Evolutionary conservation across 768 basidiomycete genomes (phyloP).

Genomic region (Tephrocybe sp.): DNA sequence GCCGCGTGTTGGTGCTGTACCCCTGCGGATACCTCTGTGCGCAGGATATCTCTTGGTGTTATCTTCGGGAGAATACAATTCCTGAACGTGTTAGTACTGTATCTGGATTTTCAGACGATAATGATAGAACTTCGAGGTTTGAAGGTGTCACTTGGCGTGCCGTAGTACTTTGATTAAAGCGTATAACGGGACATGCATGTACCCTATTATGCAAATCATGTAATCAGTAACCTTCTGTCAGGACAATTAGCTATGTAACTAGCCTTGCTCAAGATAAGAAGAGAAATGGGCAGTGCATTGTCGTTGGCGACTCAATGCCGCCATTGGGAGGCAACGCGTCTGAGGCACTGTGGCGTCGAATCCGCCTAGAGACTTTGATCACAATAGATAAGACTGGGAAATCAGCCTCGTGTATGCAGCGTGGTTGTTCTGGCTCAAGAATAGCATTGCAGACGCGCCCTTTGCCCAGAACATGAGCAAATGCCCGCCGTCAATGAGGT

Average conservation of each 20-base stretch:
- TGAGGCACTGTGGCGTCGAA: constrained; percentile 9
- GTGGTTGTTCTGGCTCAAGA: constrained; percentile 1
- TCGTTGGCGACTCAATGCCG: neutral
- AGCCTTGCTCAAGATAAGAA: neutral
- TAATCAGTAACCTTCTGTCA: neutral
- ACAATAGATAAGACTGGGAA: constrained; percentile 9
- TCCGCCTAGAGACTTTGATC: constrained; percentile 1
- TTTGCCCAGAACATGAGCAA: constrained; percentile 7
- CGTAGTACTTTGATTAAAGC: neutral
- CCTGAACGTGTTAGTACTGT: neutral
- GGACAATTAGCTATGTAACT: neutral
- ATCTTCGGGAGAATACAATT: neutral
- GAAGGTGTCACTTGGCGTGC: neutral
- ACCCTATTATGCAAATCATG: neutral
- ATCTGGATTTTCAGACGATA: neutral
- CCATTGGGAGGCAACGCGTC: constrained; percentile 2
- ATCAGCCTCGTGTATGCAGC: constrained; percentile 12
- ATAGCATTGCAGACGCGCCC: constrained; percentile 1
- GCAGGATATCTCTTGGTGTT: neutral
- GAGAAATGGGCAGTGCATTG: neutral
- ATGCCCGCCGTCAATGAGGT: constrained; percentile 1
- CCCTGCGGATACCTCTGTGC: neutral
- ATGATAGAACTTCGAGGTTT: neutral
- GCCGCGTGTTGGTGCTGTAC: neutral
- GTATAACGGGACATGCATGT: neutral